phyloP scores from a whole-genome alignment of 345 rosid species.

The Euphorbia lathyris region DNA sequence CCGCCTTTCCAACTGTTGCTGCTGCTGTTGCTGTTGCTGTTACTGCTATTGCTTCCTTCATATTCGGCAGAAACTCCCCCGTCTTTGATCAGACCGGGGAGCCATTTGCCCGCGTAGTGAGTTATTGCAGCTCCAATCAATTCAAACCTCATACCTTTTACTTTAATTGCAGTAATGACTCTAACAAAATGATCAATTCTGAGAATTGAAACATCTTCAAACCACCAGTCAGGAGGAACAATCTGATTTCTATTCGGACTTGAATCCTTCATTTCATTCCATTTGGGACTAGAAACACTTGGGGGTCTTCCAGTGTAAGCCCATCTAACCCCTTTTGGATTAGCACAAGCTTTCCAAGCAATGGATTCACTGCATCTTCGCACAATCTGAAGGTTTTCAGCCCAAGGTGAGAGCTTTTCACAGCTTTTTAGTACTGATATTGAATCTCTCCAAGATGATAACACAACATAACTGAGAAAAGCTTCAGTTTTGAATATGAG shows the following conservation, averaged over 20 bases:
- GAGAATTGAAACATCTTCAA: constrained; percentile 91
- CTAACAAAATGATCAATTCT: constrained; percentile 93
- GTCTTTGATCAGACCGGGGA: constrained; percentile 63
- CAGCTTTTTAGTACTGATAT: constrained; percentile 82
- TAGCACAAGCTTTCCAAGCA: constrained; percentile 98
- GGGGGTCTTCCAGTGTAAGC: constrained; percentile 73
- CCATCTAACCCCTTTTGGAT: constrained; percentile 95
- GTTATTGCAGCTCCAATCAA: constrained; percentile 78
- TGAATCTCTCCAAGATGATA: constrained; percentile 97
- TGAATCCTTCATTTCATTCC: constrained; percentile 71
- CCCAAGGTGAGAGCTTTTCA: constrained; percentile 96
- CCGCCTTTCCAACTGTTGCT: constrained; percentile 81
- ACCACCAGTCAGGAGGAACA: constrained; percentile 99
- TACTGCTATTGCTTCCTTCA: constrained; percentile 59
- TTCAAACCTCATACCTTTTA: constrained; percentile 93
- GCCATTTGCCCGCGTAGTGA: constrained; percentile 92
- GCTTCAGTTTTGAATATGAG: constrained; percentile 98
- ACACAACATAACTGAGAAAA: constrained; percentile 87
- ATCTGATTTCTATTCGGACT: constrained; percentile 74
- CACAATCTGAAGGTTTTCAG: constrained; percentile 93
- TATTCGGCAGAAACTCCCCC: constrained; percentile 39
- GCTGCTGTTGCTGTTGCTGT: constrained; percentile 50
- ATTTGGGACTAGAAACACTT: constrained; percentile 72
- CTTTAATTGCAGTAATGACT: constrained; percentile 91
- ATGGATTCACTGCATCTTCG: constrained; percentile 94